Evolutionary conservation across 2,329 filamentous ascomycete species (phyloP), one percentile per base, ranked within the genome.

Genomic region (Coleophoma crateriformis): DNA sequence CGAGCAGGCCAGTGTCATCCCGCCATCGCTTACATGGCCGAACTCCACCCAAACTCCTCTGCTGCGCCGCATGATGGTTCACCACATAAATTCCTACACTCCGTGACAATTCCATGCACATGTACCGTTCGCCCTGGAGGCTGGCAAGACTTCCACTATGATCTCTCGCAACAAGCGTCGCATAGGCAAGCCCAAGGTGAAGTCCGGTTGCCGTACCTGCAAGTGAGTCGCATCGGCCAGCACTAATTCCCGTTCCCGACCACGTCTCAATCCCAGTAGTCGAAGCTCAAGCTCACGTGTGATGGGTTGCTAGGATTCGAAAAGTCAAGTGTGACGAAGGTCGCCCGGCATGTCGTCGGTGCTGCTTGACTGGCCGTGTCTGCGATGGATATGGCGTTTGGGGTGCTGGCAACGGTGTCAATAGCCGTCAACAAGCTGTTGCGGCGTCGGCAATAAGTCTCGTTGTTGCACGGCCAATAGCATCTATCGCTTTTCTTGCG

Each of bases 291-390:
- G 33, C 37, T 17, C 35, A 17, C 35, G 3, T 3, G 5, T 41
- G 11, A 20, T 8, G 15, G 13, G 13, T 41, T 39, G 8, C 20
- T 48, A 79, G 76, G 62, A 71, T 77, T 33, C 74, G 78, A 42
- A 75, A 77, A 50, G 72, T 81, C 49, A 81, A 81, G 59, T 82
- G 78, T 61, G 78, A 79, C 54, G 78, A 81, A 63, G 65, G 63
- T 15, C 78, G 75, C 49, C 78, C 78, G 1, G 66, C 62, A 37
- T 82, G 79, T 55, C 62, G 71, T 37, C 73, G 76, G 50, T 82
- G 79, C 58, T 54, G 64, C 54, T 51, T 49, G 46, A 68, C 65
- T 5, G 64, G 64, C 17, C 65, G 65, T 6, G 65, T 55, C 15
- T 71, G 68, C 20, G 67, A 70, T 20, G 67, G 68, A 37, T 71